These are phyloP conservation scores for Serendipita sp. DNA, from an alignment of 768 basidiomycete species.

Conservation along the genomic window DNA sequence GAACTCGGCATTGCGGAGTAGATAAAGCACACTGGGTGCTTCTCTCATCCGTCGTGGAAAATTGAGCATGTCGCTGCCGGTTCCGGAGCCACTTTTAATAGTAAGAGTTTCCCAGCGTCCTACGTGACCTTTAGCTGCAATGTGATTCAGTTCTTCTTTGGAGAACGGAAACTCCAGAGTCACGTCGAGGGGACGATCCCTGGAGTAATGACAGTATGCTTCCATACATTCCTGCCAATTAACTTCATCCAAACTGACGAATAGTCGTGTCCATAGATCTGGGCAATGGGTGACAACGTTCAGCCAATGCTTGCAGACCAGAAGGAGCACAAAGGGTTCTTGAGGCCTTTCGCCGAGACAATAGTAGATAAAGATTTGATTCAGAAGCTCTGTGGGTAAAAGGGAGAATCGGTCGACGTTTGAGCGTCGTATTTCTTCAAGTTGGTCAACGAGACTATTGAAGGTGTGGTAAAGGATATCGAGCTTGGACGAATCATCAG, in stretches of 20 bases:
- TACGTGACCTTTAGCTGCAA: neutral
- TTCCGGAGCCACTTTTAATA: neutral
- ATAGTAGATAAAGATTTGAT: neutral
- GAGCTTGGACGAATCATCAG: neutral
- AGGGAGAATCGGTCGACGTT: neutral
- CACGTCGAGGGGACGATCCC: neutral
- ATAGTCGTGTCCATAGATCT: neutral
- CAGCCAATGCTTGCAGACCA: neutral
- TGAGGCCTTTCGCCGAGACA: neutral
- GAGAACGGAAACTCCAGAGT: neutral
- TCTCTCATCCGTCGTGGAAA: neutral
- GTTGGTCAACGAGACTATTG: neutral
- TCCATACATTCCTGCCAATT: neutral
- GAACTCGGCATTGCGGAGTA: neutral
- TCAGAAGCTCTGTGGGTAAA: neutral
- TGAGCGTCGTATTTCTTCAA: neutral
- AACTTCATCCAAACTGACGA: neutral
- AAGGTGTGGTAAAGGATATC: neutral
- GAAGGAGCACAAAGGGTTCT: neutral
- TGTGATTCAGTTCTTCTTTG: neutral
- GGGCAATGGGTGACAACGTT: neutral
- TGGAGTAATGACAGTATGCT: neutral
- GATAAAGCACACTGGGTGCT: neutral
- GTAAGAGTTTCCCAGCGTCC: neutral
- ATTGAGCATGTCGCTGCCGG: neutral